Evolutionary conservation across 2,329 filamentous ascomycete genomes (phyloP), one percentile per base, ranked within the genome.

Genomic region (Colletotrichum viniferum): DNA sequence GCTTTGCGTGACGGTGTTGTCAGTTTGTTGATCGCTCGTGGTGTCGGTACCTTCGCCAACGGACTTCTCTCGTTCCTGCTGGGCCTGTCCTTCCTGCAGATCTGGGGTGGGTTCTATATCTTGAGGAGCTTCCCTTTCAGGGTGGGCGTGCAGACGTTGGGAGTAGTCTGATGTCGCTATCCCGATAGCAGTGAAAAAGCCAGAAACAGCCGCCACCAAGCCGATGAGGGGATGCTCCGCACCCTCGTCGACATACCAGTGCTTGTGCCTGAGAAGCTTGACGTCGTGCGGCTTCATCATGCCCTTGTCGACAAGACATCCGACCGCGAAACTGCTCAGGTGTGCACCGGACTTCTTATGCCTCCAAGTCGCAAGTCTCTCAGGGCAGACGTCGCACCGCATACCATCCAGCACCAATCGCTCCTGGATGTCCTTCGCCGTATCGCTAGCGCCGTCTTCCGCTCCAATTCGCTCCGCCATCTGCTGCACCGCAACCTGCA

Each of bases 171-270:
- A 78, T 16, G 79, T 79, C 24, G 77, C 92, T 83, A 92, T 91
- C 80, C 92, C 89, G 65, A 95, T 88, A 58, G 91, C 91, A 2
- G 91, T 90, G 67, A 94, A 88, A 2, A 93, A 94, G 2, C 92
- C 91, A 48, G 94, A 86, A 5, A 94, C 84, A 0, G 94, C 93
- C 38, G 90, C 91, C 12, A 93, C 90, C 16, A 89, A 91, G 34
- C 92, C 92, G 36, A 90, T 89, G 6, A 94, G 86, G 0, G 93
- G 93, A 77, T 93, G 92, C 77, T 88, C 89, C 0, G 92, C 92
- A 3, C 92, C 92, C 64, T 92, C 88, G 71, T 93, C 91, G 0
- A 91, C 90, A 73, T 93, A 90, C 81, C 93, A 94, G 78, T 93
- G 91, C 48, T 77, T 79, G 10, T 78, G 78, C 5, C 70, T 67